These are phyloP conservation scores for Harrya chromipes DNA, from an alignment of 768 basidiomycete species.

Conservation along the genomic window DNA sequence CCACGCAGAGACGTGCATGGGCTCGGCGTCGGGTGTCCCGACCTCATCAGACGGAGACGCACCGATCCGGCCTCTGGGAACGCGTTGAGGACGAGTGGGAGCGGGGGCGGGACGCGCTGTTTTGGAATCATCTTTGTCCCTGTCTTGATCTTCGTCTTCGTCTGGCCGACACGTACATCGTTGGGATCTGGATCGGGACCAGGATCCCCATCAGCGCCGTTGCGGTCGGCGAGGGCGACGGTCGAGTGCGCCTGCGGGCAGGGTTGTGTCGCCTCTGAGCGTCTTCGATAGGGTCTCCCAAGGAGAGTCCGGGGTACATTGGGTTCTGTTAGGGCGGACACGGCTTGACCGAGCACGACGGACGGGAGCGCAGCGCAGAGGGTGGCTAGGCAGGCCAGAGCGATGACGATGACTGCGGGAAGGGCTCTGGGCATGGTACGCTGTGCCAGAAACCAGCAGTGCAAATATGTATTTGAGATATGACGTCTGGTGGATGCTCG, in stretches of 20 bases:
- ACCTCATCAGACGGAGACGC: neutral
- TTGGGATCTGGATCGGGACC: neutral
- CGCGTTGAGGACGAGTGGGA: constrained; percentile 6
- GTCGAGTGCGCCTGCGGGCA: neutral
- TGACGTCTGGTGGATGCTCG: neutral
- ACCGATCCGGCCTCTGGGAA: neutral
- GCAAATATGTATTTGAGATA: neutral
- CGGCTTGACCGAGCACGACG: neutral
- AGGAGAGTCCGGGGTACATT: constrained; percentile 14
- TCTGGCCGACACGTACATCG: neutral
- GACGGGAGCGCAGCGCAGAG: constrained; percentile 10
- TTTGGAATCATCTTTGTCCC: neutral
- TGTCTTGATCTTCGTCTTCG: neutral
- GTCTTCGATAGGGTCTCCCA: constrained; percentile 11
- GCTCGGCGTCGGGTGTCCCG: neutral
- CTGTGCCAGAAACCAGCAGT: neutral
- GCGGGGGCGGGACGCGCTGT: neutral
- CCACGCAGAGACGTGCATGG: neutral
- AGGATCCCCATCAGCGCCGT: too few species aligned
- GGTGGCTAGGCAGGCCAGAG: constrained; percentile 8
- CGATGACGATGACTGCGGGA: neutral
- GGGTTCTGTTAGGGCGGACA: neutral
- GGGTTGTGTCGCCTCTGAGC: neutral
- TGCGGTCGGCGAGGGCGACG: neutral
- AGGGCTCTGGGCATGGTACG: neutral